Percentiles rank a stretch among this genome's conserved stretches.
These are phyloP conservation scores for Pseudogymnoascus sp. DNA, from an alignment of 2,329 filamentous ascomycete genomes.

Conservation along the genomic window DNA sequence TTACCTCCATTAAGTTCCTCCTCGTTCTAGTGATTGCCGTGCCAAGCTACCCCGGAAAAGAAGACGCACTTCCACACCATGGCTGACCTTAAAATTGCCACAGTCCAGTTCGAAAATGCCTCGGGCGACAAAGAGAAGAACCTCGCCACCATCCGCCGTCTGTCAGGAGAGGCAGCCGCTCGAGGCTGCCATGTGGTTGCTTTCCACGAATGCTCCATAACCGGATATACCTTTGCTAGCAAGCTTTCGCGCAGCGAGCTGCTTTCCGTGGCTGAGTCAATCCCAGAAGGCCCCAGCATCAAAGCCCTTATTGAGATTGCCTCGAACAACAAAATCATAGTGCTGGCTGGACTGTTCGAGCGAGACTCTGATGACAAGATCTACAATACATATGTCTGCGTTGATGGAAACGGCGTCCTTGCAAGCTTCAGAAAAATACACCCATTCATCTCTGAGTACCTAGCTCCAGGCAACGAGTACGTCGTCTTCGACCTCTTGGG, in stretches of 20 bases:
- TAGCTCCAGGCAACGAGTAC: slow-evolving; percentile 14
- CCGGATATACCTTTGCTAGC: slow-evolving; percentile 3
- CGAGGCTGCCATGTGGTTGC: neutral
- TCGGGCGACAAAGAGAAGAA: neutral
- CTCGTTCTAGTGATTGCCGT: slow-evolving; percentile 11
- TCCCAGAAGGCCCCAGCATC: neutral
- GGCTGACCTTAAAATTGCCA: slow-evolving; percentile 3
- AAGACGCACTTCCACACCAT: slow-evolving; percentile 9
- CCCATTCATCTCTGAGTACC: slow-evolving; percentile 13
- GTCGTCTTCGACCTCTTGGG: slow-evolving; percentile 14
- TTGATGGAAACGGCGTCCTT: neutral
- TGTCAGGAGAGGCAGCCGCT: neutral
- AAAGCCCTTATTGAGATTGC: neutral
- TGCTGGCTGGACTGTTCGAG: neutral
- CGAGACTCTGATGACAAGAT: neutral
- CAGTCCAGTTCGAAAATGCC: neutral
- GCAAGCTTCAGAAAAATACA: slow-evolving; percentile 14
- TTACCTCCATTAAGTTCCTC: neutral
- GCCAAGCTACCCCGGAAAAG: slow-evolving; percentile 12
- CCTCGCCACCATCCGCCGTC: neutral
- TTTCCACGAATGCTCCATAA: slow-evolving; percentile 1
- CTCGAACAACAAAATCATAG: neutral
- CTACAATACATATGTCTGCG: slow-evolving; percentile 6
- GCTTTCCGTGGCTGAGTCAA: neutral
- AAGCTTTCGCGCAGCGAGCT: neutral